Evolutionary conservation across 2,329 filamentous ascomycete genomes (phyloP).

Genomic region (Phialemoniopsis sp.): DNA sequence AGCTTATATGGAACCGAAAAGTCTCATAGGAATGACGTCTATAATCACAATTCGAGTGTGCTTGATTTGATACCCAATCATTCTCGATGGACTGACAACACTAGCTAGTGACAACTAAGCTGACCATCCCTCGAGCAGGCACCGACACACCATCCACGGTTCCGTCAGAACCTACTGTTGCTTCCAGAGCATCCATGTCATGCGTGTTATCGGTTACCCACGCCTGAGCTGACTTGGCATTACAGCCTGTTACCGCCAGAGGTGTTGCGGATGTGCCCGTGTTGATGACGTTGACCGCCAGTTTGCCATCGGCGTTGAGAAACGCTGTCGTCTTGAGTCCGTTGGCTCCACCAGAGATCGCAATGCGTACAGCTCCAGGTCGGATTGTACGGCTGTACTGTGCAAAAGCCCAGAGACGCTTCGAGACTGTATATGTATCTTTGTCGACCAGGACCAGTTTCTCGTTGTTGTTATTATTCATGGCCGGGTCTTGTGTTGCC

Average conservation of each 20-base stretch:
- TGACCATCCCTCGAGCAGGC: slow-evolving; percentile 10
- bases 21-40: too few relatives aligned
- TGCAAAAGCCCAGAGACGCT: slow-evolving; percentile 15
- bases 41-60: too few relatives aligned
- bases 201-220: slow-evolving; percentile 28
- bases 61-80: too few relatives aligned
- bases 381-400: slow-evolving; percentile 13
- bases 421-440: slow-evolving; percentile 9
- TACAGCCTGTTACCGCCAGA: slow-evolving; percentile 16
- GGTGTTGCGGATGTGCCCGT: slow-evolving; percentile 10
- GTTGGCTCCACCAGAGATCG: slow-evolving; percentile 5
- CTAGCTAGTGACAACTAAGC: slow-evolving; percentile 6
- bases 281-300: slow-evolving; percentile 11
- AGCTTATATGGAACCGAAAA: too few relatives aligned
- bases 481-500: slow-evolving; percentile 11
- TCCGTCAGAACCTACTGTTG: slow-evolving; percentile 4
- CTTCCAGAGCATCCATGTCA: slow-evolving; percentile 9
- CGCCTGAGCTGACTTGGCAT: slow-evolving; percentile 17
- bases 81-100: too few relatives aligned
- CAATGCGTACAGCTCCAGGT: slow-evolving; percentile 11
- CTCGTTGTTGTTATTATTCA: slow-evolving; percentile 16
- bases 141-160: slow-evolving; percentile 6
- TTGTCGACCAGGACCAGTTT: slow-evolving; percentile 13
- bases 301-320: slow-evolving; percentile 12
- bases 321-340: slow-evolving; percentile 16